These are phyloP conservation scores for Penicillium herquei DNA, from an alignment of 495 filamentous ascomycete species.

Conservation along the genomic window DNA sequence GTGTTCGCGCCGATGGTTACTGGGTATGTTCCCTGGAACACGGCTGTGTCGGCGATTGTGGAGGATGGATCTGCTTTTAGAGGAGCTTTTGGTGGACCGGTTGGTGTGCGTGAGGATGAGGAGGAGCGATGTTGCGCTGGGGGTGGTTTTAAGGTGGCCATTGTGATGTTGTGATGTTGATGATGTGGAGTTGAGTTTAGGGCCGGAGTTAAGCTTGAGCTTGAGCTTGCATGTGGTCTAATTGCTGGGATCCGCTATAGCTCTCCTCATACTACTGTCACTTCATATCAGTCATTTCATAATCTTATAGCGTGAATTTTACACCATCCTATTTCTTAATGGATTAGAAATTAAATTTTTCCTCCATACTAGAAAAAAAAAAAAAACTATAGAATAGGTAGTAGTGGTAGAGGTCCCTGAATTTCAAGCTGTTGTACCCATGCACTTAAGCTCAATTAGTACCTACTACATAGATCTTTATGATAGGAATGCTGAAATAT, in stretches of 20 bases:
- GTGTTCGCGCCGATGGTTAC: slow-evolving; percentile 69
- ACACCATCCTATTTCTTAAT: too few species aligned
- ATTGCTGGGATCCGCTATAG: too few species aligned
- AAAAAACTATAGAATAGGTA: too few species aligned
- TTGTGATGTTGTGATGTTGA: slow-evolving; percentile 7
- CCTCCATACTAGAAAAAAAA: too few species aligned
- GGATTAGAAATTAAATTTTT: too few species aligned
- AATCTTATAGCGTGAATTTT: too few species aligned
- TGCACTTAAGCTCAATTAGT: too few species aligned
- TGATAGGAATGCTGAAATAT: neutral
- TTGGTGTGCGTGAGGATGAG: slow-evolving; percentile 20
- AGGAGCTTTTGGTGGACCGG: slow-evolving; percentile 48
- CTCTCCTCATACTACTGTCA: too few species aligned
- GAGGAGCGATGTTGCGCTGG: slow-evolving; percentile 26
- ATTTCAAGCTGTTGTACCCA: too few species aligned
- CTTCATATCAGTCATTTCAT: too few species aligned
- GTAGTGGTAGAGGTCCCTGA: too few species aligned
- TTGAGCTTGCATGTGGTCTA: slow-evolving; percentile 2
- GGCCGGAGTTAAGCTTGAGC: slow-evolving; percentile 7
- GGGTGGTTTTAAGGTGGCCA: slow-evolving; percentile 30
- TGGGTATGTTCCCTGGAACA: slow-evolving; percentile 67
- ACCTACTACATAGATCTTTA: too few species aligned
- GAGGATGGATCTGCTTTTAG: slow-evolving; percentile 67
- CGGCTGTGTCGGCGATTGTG: slow-evolving; percentile 72
- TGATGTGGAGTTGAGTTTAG: slow-evolving; percentile 4